Evolutionary conservation across 225 moss, liverwort and hornwort species (phyloP).

Genomic region (Pseudoscleropodium purum): DNA sequence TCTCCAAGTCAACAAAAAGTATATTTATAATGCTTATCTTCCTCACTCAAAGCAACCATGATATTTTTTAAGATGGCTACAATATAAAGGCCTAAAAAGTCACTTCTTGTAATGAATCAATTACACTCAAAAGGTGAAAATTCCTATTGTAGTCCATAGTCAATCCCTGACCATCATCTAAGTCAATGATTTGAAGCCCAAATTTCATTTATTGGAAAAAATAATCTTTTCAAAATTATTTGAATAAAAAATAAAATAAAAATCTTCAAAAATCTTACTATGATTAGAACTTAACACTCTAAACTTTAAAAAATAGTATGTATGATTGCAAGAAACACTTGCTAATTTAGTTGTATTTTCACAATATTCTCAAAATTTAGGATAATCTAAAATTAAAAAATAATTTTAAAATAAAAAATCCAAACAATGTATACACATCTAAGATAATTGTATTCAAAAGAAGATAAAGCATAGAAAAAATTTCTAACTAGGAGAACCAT

Average conservation of each 20-base stretch:
- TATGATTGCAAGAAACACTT: neutral
- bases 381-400: neutral
- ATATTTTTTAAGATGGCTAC: neutral
- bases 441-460: neutral
- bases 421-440: accelerated
- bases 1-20: neutral
- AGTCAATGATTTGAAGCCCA: neutral
- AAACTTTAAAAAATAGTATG: neutral
- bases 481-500: accelerated
- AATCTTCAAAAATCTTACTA: neutral
- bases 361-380: neutral
- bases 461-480: neutral
- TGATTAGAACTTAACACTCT: neutral
- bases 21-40: accelerated
- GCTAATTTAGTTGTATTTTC: neutral
- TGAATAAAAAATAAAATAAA: neutral
- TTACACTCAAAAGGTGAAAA: neutral
- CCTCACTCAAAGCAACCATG: neutral
- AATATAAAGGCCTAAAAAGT: neutral
- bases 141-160: neutral
- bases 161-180: accelerated
- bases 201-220: neutral
- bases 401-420: no score
- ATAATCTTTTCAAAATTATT: neutral
- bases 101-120: neutral